These are phyloP conservation scores for Rasamsonia emersonii DNA, from an alignment of 2,329 filamentous ascomycete genomes.

Conservation along the genomic window DNA sequence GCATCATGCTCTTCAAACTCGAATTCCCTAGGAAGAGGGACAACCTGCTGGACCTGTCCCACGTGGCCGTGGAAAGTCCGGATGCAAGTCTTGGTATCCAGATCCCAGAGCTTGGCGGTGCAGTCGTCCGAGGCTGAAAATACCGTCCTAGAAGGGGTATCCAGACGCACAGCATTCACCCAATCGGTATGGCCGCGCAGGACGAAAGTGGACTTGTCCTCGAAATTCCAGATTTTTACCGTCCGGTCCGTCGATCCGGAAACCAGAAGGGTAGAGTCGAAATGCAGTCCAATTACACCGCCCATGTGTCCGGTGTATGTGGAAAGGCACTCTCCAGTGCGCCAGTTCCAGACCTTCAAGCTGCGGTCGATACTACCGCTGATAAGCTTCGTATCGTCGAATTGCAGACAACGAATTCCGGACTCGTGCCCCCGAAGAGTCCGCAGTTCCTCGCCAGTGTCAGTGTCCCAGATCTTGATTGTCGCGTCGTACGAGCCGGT, in stretches of 20 bases:
- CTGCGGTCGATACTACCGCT: slow-evolving; percentile 82
- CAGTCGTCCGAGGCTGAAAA: slow-evolving; percentile 92
- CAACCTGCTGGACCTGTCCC: slow-evolving; percentile 86
- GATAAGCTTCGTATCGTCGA: slow-evolving; percentile 84
- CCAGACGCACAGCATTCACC: slow-evolving; percentile 92
- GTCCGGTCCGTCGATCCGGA: slow-evolving; percentile 85
- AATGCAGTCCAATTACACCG: slow-evolving; percentile 81
- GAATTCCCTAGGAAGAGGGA: slow-evolving; percentile 77
- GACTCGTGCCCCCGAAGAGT: slow-evolving; percentile 74
- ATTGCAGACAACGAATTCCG: slow-evolving; percentile 82
- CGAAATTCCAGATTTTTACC: slow-evolving; percentile 88
- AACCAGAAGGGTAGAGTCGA: slow-evolving; percentile 73
- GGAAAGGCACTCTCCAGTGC: slow-evolving; percentile 75
- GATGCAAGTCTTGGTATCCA: slow-evolving; percentile 75
- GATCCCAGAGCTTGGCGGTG: slow-evolving; percentile 84
- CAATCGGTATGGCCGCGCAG: slow-evolving; percentile 83
- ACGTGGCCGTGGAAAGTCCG: slow-evolving; percentile 77
- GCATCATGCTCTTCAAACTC: slow-evolving; percentile 68
- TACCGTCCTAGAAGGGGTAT: slow-evolving; percentile 71
- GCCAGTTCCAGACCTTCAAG: slow-evolving; percentile 94
- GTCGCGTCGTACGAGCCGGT: slow-evolving; percentile 93
- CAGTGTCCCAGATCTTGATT: slow-evolving; percentile 92
- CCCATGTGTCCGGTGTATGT: slow-evolving; percentile 71
- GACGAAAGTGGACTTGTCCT: slow-evolving; percentile 69
- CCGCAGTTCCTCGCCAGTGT: slow-evolving; percentile 77